Conservation (phyloP, 805 yeast species). For the Starmerella vaccinii region DNA sequence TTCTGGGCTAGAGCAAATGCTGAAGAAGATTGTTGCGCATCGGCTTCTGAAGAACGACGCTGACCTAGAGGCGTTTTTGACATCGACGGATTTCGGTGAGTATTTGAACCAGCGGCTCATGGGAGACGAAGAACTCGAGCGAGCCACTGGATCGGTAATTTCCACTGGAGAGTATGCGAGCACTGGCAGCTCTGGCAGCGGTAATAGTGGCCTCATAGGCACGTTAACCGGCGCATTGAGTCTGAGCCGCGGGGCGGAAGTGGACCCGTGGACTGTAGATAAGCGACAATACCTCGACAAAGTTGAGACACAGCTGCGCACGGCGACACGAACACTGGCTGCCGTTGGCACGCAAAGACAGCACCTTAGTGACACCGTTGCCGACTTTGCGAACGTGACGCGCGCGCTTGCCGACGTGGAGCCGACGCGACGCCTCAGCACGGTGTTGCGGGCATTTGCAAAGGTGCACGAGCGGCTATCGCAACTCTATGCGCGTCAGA, state of each 20-base stretch:
- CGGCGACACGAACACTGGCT: constrained; percentile 62
- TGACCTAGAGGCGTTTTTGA: constrained; percentile 69
- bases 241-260: constrained; percentile 44
- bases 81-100: constrained; percentile 55
- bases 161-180: not conserved
- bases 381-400: constrained; percentile 51
- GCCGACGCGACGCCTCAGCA: constrained; percentile 53
- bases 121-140: constrained; percentile 43
- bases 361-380: constrained; percentile 58
- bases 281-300: constrained; percentile 59
- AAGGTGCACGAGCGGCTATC: constrained; percentile 59
- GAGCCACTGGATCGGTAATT: constrained; percentile 9
- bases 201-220: constrained; percentile 18
- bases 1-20: constrained; percentile 76
- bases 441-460: constrained; percentile 59
- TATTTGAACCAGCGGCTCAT: constrained; percentile 45
- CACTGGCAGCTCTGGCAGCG: not conserved
- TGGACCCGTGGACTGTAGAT: constrained; percentile 65
- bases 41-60: constrained; percentile 53
- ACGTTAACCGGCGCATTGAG: constrained; percentile 17
- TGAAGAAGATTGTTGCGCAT: constrained; percentile 54
- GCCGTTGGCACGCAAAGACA: constrained; percentile 62
- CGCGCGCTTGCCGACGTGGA: constrained; percentile 63
- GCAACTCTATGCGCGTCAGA: constrained; percentile 65
- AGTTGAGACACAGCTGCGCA: constrained; percentile 61